Conservation (phyloP, 306 rosid species). For the Trifolium dubium region DNA sequence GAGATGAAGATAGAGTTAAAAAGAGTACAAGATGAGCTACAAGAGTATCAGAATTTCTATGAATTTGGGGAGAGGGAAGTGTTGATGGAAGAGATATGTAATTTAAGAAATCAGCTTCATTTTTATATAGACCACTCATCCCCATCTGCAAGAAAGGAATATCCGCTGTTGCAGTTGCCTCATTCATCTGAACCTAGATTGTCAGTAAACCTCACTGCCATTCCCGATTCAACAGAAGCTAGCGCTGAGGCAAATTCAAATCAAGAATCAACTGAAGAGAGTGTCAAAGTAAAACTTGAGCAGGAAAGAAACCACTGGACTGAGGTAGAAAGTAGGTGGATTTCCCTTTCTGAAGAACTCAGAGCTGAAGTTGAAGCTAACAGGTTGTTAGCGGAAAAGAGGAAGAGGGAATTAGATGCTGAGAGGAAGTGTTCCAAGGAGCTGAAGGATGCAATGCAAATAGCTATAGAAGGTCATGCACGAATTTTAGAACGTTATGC, state of each 20-base stretch:
- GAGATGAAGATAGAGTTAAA: conserved; percentile 71
- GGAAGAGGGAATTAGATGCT: conserved; percentile 67
- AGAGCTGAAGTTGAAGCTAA: conserved; percentile 77
- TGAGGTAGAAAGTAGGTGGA: conserved; percentile 81
- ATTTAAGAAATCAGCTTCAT: conserved; percentile 78
- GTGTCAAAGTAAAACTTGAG: conserved; percentile 60
- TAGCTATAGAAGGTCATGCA: conserved; percentile 80
- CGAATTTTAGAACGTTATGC: conserved; percentile 82
- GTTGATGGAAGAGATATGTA: conserved; percentile 84
- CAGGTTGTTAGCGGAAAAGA: conserved; percentile 65
- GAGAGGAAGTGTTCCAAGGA: conserved; percentile 81
- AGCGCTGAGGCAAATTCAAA: conserved; percentile 51
- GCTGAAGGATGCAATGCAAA: conserved; percentile 76
- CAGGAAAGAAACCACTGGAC: conserved; percentile 71
- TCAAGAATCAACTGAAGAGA: conserved; percentile 57
- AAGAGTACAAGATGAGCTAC: conserved; percentile 73
- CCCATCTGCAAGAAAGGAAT: conserved; percentile 51
- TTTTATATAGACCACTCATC: conserved; percentile 68
- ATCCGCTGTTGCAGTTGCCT: conserved; percentile 58
- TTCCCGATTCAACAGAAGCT: conserved; percentile 55
- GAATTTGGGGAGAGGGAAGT: conserved; percentile 89
- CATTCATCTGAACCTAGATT: conserved; percentile 51
- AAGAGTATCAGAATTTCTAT: conserved; percentile 60
- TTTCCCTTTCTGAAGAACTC: conserved; percentile 76
- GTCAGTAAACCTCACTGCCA: conserved; percentile 55